Evolutionary conservation across 306 rosid species (phyloP).

Genomic region (Ormosia emarginata): DNA sequence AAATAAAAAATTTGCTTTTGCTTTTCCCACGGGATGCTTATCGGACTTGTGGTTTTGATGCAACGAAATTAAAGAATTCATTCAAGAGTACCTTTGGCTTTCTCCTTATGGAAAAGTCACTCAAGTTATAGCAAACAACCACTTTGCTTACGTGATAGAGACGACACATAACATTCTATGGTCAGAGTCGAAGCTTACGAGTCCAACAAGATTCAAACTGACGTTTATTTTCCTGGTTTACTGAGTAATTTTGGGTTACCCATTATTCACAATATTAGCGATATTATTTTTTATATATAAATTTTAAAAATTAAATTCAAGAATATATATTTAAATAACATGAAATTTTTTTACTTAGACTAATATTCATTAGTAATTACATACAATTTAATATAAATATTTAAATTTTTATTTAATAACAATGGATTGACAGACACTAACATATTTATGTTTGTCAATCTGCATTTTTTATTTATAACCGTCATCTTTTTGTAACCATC

Average conservation of each 20-base stretch:
- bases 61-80: not conserved
- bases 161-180: slow-evolving; percentile 19
- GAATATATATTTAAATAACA: too few relatives aligned
- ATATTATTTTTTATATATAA: too few relatives aligned
- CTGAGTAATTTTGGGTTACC: not conserved
- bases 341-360: too few relatives aligned
- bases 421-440: too few relatives aligned
- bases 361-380: too few relatives aligned
- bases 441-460: too few relatives aligned
- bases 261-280: too few relatives aligned
- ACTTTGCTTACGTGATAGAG: slow-evolving; percentile 27
- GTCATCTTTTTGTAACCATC: too few relatives aligned
- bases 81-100: not conserved
- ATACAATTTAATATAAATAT: too few relatives aligned
- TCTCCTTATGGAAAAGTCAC: not conserved
- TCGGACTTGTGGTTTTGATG: slow-evolving; percentile 14
- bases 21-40: slow-evolving; percentile 8
- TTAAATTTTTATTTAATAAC: too few relatives aligned
- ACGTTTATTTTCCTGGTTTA: not conserved
- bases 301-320: too few relatives aligned
- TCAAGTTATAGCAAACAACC: slow-evolving; percentile 8
- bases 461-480: too few relatives aligned
- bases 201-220: slow-evolving; percentile 2
- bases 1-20: not conserved
- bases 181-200: not conserved